A percentile compares a stretch with the other conserved stretches of the same genome.
Evolutionary conservation across 2,329 filamentous ascomycete genomes (phyloP).

Genomic region (Diplocarpon rosae): DNA sequence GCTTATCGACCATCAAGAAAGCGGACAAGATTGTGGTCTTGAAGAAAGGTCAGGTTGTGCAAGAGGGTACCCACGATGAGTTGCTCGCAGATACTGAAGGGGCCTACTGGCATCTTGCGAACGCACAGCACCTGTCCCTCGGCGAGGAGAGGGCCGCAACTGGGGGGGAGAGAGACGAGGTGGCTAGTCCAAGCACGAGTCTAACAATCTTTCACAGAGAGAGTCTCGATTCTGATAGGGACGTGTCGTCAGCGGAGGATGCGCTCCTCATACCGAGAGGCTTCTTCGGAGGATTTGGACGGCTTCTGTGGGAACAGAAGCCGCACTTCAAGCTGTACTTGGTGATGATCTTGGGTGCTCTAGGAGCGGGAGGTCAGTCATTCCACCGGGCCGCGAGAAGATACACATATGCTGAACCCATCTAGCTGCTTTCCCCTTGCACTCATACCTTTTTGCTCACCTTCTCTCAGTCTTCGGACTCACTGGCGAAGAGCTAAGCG

Average conservation of each 20-base stretch:
- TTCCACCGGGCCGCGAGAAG: constrained; percentile 32
- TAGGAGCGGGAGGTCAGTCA: constrained; percentile 20
- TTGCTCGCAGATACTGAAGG: constrained; percentile 48
- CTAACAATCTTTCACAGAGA: constrained; percentile 4
- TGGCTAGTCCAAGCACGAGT: constrained; percentile 6
- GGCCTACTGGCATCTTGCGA: constrained; percentile 54
- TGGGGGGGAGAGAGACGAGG: constrained; percentile 14
- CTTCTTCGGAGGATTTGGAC: constrained; percentile 40
- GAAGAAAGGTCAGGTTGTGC: constrained; percentile 58
- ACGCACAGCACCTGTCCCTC: constrained; percentile 37
- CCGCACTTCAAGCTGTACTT: constrained; percentile 27
- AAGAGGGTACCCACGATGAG: constrained; percentile 65
- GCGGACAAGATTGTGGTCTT: constrained; percentile 73
- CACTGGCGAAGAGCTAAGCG: constrained; percentile 13
- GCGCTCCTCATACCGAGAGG: constrained; percentile 29
- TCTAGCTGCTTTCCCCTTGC: constrained; percentile 27
- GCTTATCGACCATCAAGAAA: constrained; percentile 62
- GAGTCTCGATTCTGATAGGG: constrained; percentile 7
- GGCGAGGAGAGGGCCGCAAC: constrained; percentile 21
- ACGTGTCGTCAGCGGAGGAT: constrained; percentile 8
- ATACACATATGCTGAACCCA: not conserved
- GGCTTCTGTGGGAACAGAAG: constrained; percentile 37
- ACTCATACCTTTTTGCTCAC: constrained; percentile 28
- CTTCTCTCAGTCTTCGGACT: constrained; percentile 25
- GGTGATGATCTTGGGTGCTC: constrained; percentile 40